phyloP scores from a whole-genome alignment of 192 early-diverging fungal species.

The Rhizophagus prolifer region DNA sequence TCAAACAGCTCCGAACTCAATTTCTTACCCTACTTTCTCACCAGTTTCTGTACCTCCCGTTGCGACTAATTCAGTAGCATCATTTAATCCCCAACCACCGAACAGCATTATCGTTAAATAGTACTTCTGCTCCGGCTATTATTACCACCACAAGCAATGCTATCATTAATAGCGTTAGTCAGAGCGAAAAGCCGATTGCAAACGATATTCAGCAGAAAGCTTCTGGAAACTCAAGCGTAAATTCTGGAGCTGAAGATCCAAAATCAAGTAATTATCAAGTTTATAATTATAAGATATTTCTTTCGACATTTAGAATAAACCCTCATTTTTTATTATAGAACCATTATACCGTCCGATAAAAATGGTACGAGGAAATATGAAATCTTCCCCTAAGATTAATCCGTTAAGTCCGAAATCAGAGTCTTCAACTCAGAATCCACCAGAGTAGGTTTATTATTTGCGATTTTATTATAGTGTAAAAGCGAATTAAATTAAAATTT shows the following conservation, averaged over 20 bases:
- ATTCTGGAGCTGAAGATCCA: neutral
- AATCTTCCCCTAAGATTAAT: slow-evolving; percentile 2
- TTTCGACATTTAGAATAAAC: neutral
- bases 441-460: neutral
- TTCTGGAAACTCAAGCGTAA: slow-evolving; percentile 23
- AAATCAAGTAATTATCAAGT: slow-evolving; percentile 4
- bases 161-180: neutral
- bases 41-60: slow-evolving; percentile 14
- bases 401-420: neutral
- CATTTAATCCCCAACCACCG: slow-evolving; percentile 24
- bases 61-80: slow-evolving; percentile 33
- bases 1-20: slow-evolving; percentile 13
- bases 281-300: neutral
- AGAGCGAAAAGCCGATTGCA: slow-evolving; percentile 3
- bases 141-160: neutral
- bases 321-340: neutral
- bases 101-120: neutral
- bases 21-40: slow-evolving; percentile 11
- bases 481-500: neutral
- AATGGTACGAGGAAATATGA: neutral
- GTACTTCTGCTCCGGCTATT: neutral
- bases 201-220: slow-evolving; percentile 21
- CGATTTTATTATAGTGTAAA: neutral
- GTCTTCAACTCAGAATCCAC: neutral
- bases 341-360: slow-evolving; percentile 17